Evolutionary conservation across 257 asterid species (phyloP).

Genomic region (Solanum dulcamara): DNA sequence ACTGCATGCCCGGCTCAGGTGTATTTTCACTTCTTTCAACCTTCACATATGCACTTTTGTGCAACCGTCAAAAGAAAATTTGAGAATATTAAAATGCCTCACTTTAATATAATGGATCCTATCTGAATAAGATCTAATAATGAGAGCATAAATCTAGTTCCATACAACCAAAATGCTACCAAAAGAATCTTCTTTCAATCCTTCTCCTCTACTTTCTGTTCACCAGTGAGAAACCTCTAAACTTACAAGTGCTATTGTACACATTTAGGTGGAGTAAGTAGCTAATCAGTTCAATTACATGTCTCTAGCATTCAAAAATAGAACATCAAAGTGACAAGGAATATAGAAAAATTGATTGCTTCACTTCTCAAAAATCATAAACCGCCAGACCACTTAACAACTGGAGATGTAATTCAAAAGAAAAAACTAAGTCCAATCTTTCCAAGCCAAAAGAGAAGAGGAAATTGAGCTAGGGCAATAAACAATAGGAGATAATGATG

Average conservation of each 20-base stretch:
- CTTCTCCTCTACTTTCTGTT: neutral
- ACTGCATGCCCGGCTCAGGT: neutral
- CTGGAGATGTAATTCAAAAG: constrained; percentile 1
- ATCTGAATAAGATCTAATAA: neutral
- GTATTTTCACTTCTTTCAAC: neutral
- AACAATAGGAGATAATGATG: constrained; percentile 25
- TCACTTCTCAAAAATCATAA: neutral
- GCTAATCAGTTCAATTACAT: neutral
- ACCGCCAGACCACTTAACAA: neutral
- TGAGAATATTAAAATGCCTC: neutral
- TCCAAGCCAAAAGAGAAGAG: constrained; percentile 22
- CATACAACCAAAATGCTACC: neutral
- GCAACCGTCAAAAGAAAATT: neutral
- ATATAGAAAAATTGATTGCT: neutral
- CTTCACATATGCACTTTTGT: neutral
- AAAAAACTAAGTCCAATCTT: constrained; percentile 22
- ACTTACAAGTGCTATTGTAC: neutral
- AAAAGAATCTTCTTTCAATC: neutral
- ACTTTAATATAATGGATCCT: neutral
- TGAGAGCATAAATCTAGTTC: neutral
- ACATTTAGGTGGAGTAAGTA: neutral
- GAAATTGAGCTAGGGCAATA: constrained; percentile 28
- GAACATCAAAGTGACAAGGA: neutral
- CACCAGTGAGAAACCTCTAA: neutral
- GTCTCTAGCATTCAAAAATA: neutral